Conservation (phyloP, 2,329 filamentous ascomycete genomes). For the Cadophora sp. region DNA sequence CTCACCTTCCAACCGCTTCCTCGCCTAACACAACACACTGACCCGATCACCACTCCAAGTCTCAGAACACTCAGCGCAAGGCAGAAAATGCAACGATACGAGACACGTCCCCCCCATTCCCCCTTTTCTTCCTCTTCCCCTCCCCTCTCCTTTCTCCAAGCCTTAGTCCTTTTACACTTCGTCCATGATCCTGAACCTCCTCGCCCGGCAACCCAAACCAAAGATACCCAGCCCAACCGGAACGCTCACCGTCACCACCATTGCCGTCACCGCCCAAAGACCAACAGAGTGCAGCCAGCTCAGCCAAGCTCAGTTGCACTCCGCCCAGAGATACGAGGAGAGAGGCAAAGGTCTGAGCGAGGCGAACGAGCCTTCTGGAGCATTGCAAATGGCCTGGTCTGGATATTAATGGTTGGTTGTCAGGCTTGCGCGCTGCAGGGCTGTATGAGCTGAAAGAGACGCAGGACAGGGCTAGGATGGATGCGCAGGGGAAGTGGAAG, state of each 20-base stretch:
- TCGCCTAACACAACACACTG: background rate
- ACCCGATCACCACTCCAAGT: background rate
- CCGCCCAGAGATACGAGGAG: no score
- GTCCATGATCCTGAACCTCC: background rate
- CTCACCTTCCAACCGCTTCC: background rate
- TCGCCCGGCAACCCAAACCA: background rate
- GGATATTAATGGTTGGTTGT: constrained; percentile 3
- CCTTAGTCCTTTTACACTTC: background rate
- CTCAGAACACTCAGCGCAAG: constrained; percentile 2
- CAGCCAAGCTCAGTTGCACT: background rate
- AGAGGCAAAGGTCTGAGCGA: constrained; percentile 1
- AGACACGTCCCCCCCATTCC: background rate
- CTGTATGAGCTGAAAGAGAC: background rate
- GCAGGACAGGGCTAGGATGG: background rate
- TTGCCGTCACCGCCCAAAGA: background rate
- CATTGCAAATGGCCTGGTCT: background rate
- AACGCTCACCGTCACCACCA: background rate
- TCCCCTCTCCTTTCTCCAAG: background rate
- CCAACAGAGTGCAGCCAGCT: background rate
- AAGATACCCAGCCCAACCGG: background rate
- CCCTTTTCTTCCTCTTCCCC: background rate
- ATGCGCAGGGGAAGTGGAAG: no score
- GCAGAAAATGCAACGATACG: background rate
- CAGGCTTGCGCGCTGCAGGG: background rate
- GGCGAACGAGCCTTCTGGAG: background rate